phyloP scores from a whole-genome alignment of 192 early-diverging fungal genomes.

The Spinellus fusiger region DNA sequence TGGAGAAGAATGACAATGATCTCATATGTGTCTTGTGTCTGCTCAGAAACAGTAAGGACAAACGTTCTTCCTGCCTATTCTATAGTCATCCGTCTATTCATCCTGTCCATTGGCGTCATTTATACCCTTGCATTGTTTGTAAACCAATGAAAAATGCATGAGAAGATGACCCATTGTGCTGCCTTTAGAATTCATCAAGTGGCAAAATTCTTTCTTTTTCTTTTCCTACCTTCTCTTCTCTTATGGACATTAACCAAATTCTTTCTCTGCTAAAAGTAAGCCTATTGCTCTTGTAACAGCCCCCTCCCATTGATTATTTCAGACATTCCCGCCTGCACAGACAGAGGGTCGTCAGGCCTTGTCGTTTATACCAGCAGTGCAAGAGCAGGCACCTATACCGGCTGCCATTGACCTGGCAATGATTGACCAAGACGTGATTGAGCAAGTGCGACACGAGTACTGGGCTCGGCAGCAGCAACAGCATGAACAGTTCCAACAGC shows the following conservation, averaged over 20 bases:
- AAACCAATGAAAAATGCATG: no score
- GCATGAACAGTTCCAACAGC: neutral
- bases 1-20: no score
- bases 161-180: neutral
- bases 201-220: neutral
- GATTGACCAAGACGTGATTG: slow-evolving; percentile 11
- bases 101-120: no score
- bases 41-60: no score
- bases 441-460: slow-evolving; percentile 19
- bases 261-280: slow-evolving; percentile 11
- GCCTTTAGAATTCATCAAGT: neutral
- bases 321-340: neutral
- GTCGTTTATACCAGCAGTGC: neutral
- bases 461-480: slow-evolving; percentile 1
- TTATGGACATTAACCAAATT: slow-evolving; percentile 17
- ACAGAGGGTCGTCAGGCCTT: neutral
- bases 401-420: slow-evolving; percentile 12
- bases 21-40: no score
- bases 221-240: no score
- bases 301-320: neutral
- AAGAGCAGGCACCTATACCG: neutral
- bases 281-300: neutral
- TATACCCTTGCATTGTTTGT: no score
- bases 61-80: no score
- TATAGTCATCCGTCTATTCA: no score